Conservation (phyloP, 495 filamentous ascomycete species). For the Sabuloglossum arenarium region DNA sequence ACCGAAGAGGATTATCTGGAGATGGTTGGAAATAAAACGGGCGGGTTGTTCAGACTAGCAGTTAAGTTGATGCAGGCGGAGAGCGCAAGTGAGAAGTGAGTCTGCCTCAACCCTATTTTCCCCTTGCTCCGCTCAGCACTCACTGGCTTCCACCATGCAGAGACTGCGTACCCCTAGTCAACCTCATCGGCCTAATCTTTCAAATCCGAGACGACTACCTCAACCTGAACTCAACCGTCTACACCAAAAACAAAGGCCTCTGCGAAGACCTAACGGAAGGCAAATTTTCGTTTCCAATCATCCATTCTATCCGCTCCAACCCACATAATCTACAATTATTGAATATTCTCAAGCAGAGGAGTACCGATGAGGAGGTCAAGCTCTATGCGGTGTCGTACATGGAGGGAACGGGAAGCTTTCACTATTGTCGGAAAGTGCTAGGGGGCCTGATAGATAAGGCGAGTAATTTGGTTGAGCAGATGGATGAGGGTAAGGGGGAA, state of each 20-base stretch:
- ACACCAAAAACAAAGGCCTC: conserved; percentile 78
- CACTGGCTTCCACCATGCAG: conserved; percentile 15
- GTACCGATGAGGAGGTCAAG: conserved; percentile 73
- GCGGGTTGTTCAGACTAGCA: conserved; percentile 82
- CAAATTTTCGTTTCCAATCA: conserved; percentile 95
- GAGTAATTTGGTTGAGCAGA: conserved; percentile 38
- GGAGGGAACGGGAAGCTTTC: conserved; percentile 74
- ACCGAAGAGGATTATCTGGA: conserved; percentile 94
- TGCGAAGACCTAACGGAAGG: conserved; percentile 96
- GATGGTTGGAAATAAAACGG: conserved; percentile 98
- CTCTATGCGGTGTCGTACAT: conserved; percentile 80
- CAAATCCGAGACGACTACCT: conserved; percentile 95
- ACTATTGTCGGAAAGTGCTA: conserved; percentile 58
- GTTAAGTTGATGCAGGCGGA: conserved; percentile 95
- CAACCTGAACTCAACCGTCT: conserved; percentile 52
- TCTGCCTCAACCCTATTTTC: background rate
- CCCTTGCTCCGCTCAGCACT: background rate
- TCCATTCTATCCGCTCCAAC: conserved; percentile 75
- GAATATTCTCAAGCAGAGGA: conserved; percentile 83
- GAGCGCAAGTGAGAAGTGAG: conserved; percentile 34
- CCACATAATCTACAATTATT: conserved; percentile 62
- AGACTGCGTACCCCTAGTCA: conserved; percentile 72
- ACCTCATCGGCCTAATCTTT: conserved; percentile 79
- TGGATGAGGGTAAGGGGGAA: conserved; percentile 23
- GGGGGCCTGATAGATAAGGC: conserved; percentile 43